Evolutionary conservation across 768 basidiomycete genomes (phyloP).

Genomic region (Lactarius psammicola): DNA sequence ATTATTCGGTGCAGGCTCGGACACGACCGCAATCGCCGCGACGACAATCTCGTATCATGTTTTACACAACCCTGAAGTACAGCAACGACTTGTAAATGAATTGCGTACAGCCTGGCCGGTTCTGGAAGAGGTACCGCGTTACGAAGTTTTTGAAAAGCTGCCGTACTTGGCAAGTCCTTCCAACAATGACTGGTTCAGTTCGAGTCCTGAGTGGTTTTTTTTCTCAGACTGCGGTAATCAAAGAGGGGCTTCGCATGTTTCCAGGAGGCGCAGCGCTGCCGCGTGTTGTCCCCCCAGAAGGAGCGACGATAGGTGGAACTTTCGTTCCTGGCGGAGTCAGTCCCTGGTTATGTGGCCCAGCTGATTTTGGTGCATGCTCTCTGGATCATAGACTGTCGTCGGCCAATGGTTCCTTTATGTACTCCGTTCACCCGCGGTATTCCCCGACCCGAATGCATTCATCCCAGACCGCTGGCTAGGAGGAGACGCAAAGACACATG

Average conservation of each 20-base stretch:
- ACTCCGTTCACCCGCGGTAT: background rate
- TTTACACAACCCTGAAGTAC: background rate
- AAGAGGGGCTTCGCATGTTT: conserved; percentile 7
- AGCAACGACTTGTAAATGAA: background rate
- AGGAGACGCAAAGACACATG: background rate
- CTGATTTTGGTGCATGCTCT: background rate
- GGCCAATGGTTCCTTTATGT: background rate
- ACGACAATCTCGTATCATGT: conserved; percentile 1
- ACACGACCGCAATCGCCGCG: background rate
- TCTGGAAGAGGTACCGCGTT: conserved; percentile 5
- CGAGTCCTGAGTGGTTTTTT: background rate
- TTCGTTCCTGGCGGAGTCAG: conserved; percentile 1
- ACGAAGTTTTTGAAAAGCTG: conserved; percentile 3
- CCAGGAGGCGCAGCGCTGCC: conserved; percentile 7
- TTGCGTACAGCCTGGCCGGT: conserved; percentile 6
- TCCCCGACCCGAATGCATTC: background rate
- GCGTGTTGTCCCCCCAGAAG: conserved; percentile 25
- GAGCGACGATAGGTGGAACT: conserved; percentile 19
- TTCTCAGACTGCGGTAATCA: conserved; percentile 4
- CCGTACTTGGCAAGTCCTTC: background rate
- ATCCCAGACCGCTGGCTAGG: conserved; percentile 8
- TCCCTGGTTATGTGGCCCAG: no score
- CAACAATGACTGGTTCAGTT: background rate
- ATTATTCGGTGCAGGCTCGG: background rate
- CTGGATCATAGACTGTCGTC: background rate